Evolutionary conservation across 2,329 filamentous ascomycete genomes (phyloP), one percentile per base, ranked within the genome.

Genomic region (Ophiostoma angusticollis): DNA sequence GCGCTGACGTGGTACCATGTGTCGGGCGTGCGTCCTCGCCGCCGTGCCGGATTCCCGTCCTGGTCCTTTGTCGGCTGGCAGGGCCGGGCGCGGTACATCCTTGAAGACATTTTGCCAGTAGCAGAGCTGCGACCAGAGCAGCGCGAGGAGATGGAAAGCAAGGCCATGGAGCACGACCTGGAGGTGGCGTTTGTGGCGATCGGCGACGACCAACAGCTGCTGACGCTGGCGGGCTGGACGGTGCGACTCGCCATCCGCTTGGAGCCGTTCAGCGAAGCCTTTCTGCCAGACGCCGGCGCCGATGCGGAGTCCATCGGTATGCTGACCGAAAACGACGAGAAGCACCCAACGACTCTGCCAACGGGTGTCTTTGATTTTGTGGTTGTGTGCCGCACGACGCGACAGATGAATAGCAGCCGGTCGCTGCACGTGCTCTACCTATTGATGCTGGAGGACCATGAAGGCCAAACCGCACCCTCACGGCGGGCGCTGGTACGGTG

Each of bases 11-110:
- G 40, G 40, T 22, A 11, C n/a, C 40, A 42, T 22, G 13, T 13
- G 8, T 16, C 13, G 9, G 9, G 21, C n/a, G 28, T 17, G 11
- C 18, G 21, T 13, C 35, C 35, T 1, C 25, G 36, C 21, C 31
- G 40, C 9, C 40, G 40, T 14, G 0, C 28, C 7, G 40, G 6
- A 9, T 39, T 42, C 13, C 40, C 40, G 4, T 42, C 40, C 19
- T 42, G 40, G 40, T 39, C 35, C 8, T 42, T 23, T 17, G 31
- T 34, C 21, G 40, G 35, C 16, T 42, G 40, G 40, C 24, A 39
- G 11, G 40, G 40, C 12, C 31, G 35, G 31, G 40, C 18, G n/a
- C 13, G n/a, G 6, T 42, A 42, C 25, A 13, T 32, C 11, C 18
- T 42, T 12, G 38, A 40, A 21, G 25, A 30, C 21, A 24, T 38